A percentile compares a stretch with the other conserved stretches of the same genome.
phyloP scores from a whole-genome alignment of 2,329 filamentous ascomycete species.

The Epichloe elymi region DNA sequence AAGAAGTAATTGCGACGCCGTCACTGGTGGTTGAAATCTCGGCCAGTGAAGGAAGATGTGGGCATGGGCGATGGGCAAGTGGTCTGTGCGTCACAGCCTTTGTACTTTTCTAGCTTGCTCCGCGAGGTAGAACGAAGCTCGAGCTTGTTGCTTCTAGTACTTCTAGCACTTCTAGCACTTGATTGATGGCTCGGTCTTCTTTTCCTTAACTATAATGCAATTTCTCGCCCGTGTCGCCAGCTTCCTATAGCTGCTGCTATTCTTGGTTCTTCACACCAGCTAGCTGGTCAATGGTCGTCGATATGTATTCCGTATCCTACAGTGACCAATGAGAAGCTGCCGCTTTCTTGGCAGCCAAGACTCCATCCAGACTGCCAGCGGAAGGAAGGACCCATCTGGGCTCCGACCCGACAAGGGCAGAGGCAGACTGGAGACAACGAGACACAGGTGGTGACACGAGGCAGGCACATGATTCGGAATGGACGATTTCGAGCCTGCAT shows the following conservation, averaged over 20 bases:
- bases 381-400: neutral
- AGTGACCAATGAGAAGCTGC: neutral
- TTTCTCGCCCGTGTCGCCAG: too few relatives aligned
- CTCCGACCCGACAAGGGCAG: neutral
- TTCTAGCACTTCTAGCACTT: too few relatives aligned
- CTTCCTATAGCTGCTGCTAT: too few relatives aligned
- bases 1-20: constrained; percentile 1
- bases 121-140: too few relatives aligned
- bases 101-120: neutral
- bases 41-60: neutral
- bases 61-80: neutral
- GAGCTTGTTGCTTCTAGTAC: too few relatives aligned
- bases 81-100: constrained; percentile 8
- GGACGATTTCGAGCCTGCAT: neutral
- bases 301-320: too few relatives aligned
- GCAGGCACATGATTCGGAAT: constrained; percentile 3
- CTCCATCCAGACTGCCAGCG: neutral
- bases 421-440: neutral
- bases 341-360: neutral
- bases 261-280: too few relatives aligned
- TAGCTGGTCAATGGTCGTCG: too few relatives aligned
- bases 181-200: too few relatives aligned
- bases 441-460: neutral
- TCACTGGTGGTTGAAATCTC: constrained; percentile 8
- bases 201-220: too few relatives aligned